phyloP scores from a whole-genome alignment of 2,329 filamentous ascomycete species.

The Zymoseptoria crescenta region DNA sequence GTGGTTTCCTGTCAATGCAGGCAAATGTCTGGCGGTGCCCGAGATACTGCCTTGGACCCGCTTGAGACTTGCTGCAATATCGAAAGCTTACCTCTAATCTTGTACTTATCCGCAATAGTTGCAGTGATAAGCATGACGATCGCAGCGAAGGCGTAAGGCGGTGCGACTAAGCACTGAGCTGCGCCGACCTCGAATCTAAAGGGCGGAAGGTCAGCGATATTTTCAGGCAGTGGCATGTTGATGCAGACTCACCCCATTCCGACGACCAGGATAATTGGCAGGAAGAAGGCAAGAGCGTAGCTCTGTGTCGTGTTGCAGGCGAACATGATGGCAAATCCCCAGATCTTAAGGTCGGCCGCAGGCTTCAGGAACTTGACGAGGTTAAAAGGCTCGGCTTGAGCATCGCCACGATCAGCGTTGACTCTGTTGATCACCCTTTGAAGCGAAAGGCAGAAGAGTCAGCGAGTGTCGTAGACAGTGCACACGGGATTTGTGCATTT shows the following conservation, averaged over 20 bases:
- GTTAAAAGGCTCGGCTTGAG: slow-evolving; percentile 39
- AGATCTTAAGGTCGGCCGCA: slow-evolving; percentile 44
- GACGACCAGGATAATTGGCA: slow-evolving; percentile 26
- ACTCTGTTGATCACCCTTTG: slow-evolving; percentile 39
- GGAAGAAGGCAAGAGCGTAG: slow-evolving; percentile 64
- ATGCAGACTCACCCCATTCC: slow-evolving; percentile 19
- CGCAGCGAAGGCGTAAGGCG: slow-evolving; percentile 30
- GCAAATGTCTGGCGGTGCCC: no score
- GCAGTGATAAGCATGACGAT: slow-evolving; percentile 23
- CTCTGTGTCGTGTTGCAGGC: slow-evolving; percentile 61
- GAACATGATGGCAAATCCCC: slow-evolving; percentile 48
- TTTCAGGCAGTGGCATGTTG: no score
- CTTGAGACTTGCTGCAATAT: neutral
- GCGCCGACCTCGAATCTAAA: slow-evolving; percentile 16
- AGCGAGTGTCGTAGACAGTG: no score
- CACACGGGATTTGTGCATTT: no score
- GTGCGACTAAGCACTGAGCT: slow-evolving; percentile 27
- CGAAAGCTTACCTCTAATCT: slow-evolving; percentile 38
- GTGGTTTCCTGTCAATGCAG: no score
- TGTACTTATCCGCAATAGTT: slow-evolving; percentile 40
- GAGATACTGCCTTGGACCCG: no score
- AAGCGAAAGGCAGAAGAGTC: no score
- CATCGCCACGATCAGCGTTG: slow-evolving; percentile 45
- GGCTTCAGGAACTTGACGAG: slow-evolving; percentile 41
- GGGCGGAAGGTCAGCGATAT: no score